These are phyloP conservation scores for Adiantum capillusveneris DNA, from an alignment of 75 land plant species.

Conservation along the genomic window DNA sequence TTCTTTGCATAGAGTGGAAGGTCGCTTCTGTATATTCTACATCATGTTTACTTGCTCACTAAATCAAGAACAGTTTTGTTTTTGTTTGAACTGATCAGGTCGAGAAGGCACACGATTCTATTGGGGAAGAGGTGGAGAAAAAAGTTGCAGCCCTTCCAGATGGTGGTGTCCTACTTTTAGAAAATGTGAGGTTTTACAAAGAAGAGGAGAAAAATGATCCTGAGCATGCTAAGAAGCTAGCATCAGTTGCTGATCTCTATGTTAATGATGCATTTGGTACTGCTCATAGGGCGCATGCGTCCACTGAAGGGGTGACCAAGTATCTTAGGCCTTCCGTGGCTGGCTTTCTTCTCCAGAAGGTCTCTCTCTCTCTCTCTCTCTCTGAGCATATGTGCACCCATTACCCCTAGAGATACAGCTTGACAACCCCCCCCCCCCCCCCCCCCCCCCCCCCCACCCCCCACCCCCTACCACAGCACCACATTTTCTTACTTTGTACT, in stretches of 20 bases:
- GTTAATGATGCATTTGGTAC: conserved; percentile 95
- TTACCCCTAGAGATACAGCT: too few relatives aligned
- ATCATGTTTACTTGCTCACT: too few relatives aligned
- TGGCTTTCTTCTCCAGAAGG: conserved; percentile 95
- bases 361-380: conserved; percentile 8
- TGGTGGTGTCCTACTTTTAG: conserved; percentile 82
- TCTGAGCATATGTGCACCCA: too few relatives aligned
- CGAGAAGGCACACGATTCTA: conserved; percentile 69
- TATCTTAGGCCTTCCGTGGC: conserved; percentile 71
- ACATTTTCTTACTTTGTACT: too few relatives aligned
- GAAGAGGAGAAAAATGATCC: conserved; percentile 96
- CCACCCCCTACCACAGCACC: too few relatives aligned
- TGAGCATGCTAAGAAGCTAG: conserved; percentile 81
- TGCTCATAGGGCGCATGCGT: conserved; percentile 90
- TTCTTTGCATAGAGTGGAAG: too few relatives aligned
- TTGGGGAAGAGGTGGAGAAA: conserved; percentile 69
- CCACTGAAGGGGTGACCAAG: conserved; percentile 85
- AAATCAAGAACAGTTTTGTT: too few relatives aligned
- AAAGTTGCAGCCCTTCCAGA: conserved; percentile 53
- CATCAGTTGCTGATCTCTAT: conserved; percentile 78
- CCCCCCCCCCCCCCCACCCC: too few relatives aligned
- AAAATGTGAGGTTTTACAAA: conserved; percentile 86
- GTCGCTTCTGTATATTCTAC: too few relatives aligned
- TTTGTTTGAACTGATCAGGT: conserved; percentile 55
- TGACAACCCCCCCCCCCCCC: too few relatives aligned